These are phyloP conservation scores for Neurospora sp. DNA, from an alignment of 495 filamentous ascomycete species.

Conservation along the genomic window DNA sequence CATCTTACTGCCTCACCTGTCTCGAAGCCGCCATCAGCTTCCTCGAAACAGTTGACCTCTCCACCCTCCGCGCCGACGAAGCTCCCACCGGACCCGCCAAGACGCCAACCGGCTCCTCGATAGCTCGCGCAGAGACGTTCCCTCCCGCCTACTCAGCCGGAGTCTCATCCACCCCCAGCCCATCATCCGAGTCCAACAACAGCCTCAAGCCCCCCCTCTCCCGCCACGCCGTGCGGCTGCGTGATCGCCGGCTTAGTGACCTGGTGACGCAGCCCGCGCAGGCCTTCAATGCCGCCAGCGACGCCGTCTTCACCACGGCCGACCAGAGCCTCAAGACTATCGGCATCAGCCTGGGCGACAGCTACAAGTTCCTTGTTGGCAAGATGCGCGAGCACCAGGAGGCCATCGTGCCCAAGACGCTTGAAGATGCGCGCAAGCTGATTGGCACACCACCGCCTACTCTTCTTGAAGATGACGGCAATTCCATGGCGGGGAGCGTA, in stretches of 20 bases:
- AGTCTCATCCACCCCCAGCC: constrained; percentile 30
- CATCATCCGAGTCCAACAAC: neutral
- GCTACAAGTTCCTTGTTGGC: constrained; percentile 89
- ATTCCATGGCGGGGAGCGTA: neutral
- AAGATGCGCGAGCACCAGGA: constrained; percentile 62
- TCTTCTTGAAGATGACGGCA: constrained; percentile 38
- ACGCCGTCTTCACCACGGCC: constrained; percentile 73
- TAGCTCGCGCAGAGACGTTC: constrained; percentile 44
- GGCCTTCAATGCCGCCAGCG: constrained; percentile 71
- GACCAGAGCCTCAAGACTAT: constrained; percentile 89
- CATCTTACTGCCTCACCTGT: constrained; percentile 92
- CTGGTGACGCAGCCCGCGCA: constrained; percentile 74
- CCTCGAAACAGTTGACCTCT: constrained; percentile 93
- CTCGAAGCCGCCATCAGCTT: constrained; percentile 93
- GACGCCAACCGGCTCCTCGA: constrained; percentile 37
- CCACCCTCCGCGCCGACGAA: constrained; percentile 81
- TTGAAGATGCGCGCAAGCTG: constrained; percentile 84
- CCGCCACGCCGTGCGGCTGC: constrained; percentile 34
- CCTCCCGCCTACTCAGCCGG: constrained; percentile 38
- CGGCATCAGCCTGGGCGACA: constrained; percentile 73
- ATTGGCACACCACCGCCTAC: constrained; percentile 57
- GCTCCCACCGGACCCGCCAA: constrained; percentile 51
- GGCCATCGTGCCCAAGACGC: constrained; percentile 65
- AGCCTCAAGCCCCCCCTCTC: constrained; percentile 24
- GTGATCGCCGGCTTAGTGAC: constrained; percentile 61